Evolutionary conservation across 1,284 basidiomycete species (phyloP), one percentile per base, ranked within the genome.

Genomic region (Ceratorhiza oryzae-sativae): DNA sequence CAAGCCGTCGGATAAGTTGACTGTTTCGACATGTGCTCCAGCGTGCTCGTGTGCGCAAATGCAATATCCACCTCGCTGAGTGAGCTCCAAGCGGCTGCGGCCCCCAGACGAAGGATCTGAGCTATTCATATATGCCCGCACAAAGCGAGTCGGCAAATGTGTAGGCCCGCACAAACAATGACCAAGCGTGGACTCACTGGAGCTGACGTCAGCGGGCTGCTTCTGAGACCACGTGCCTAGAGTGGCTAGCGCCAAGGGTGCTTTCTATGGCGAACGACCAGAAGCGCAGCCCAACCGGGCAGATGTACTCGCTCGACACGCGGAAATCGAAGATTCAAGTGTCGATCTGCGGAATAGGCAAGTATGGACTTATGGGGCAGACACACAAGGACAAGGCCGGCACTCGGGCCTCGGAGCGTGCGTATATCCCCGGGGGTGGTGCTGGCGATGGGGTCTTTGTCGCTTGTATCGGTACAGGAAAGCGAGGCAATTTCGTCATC

Each of bases 331-430:
- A 49, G 45, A 48, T 55, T 25, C 25, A 12, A 32, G 8, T 49
- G 63, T 53, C 48, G 63, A 67, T 67, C 63, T 67, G 36, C 63
- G 25, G 63, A 63, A 63, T 48, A 32, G 63, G 63, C 18, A 39
- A 67, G 49, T 53, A 15, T 36, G 49, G 63, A 53, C 63, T 34
- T 67, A 67, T 67, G 63, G 63, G 41, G 63, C 34, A 34, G 32
- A 51, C 13, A 45, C 60, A 5, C 18, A 20, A 8, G 39, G 15
- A 18, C 48, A 49, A 23, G n/a, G 36, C 36, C 36, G 36, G 36
- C 36, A 39, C 36, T 39, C n/a, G 23, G 48, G 48, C 23, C 48
- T 49, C 48, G 48, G 48, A 49, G 18, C 15, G 39, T 61, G 58
- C n/a, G 39, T n/a, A 23, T 63, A 51, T 63, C 61, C 20, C 61